Conservation (phyloP, 441 rosid species). For the Erodium moschatum region DNA sequence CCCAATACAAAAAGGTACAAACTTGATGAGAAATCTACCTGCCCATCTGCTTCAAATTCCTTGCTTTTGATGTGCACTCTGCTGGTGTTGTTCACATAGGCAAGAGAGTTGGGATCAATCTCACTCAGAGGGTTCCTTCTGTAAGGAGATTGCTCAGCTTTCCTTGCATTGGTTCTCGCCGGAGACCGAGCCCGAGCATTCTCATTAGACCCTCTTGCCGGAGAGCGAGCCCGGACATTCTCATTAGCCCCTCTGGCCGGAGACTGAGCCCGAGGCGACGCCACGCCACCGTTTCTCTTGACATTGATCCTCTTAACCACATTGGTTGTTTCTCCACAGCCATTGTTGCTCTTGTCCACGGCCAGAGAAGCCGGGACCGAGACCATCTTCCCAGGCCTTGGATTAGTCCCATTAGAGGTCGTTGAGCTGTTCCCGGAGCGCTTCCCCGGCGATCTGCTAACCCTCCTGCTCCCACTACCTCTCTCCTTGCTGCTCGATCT, state of each 20-base stretch:
- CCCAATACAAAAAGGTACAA: not conserved
- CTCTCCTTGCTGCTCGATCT: constrained; percentile 61
- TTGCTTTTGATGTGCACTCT: constrained; percentile 1
- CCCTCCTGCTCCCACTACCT: constrained; percentile 29
- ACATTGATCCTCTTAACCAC: not conserved
- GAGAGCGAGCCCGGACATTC: constrained; percentile 32
- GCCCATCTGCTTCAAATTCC: constrained; percentile 7
- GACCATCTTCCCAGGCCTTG: constrained; percentile 55
- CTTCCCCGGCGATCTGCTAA: constrained; percentile 70
- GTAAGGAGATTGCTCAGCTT: constrained; percentile 11
- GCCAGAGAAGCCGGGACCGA: constrained; percentile 55
- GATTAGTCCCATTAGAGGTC: not conserved
- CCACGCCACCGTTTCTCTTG: constrained; percentile 9
- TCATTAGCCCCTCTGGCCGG: not conserved
- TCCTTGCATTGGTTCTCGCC: constrained; percentile 25
- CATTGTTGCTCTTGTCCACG: too few species aligned
- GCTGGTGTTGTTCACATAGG: not conserved
- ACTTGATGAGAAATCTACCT: not conserved
- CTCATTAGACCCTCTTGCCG: not conserved
- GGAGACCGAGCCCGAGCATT: constrained; percentile 40
- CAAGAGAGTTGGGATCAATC: constrained; percentile 13
- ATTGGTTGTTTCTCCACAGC: constrained; percentile 12
- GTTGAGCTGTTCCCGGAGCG: constrained; percentile 26
- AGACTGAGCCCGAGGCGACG: constrained; percentile 23
- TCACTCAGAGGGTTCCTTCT: constrained; percentile 11